These are phyloP conservation scores for Leishmania aethiopica DNA, from an alignment of 208 protist genomes.

Conservation along the genomic window DNA sequence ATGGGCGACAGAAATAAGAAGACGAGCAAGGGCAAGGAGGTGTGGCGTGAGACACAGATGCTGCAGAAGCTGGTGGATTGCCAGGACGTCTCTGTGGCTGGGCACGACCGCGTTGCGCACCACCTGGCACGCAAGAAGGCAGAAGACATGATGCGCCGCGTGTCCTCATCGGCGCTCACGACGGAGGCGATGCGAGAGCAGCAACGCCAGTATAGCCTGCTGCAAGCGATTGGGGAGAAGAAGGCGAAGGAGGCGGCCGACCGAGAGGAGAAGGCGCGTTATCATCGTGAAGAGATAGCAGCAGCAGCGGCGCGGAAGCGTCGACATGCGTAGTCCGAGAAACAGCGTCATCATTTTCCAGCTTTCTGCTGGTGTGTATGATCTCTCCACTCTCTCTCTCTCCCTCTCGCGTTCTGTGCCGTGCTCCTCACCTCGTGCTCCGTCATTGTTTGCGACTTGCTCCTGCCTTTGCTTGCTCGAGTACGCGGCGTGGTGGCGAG, in stretches of 20 bases:
- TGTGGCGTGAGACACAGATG: constrained; percentile 32
- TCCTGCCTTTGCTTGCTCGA: too few species aligned
- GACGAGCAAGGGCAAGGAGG: background rate
- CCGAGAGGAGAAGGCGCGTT: constrained; percentile 27
- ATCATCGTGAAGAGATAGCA: constrained; percentile 22
- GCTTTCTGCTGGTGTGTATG: background rate
- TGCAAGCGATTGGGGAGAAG: constrained; percentile 34
- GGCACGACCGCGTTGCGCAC: constrained; percentile 43
- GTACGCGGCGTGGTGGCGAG: background rate
- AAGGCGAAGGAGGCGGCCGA: constrained; percentile 33
- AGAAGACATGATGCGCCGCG: constrained; percentile 51
- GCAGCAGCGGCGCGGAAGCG: constrained; percentile 16
- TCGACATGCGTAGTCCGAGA: background rate
- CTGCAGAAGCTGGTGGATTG: constrained; percentile 66
- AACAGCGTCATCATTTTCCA: background rate
- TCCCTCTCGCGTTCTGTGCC: background rate
- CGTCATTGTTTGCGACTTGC: too few species aligned
- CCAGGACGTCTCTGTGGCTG: constrained; percentile 40
- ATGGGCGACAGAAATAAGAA: background rate
- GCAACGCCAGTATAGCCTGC: constrained; percentile 41
- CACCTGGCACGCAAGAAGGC: constrained; percentile 60
- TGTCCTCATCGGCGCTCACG: constrained; percentile 21
- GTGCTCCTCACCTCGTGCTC: too few species aligned
- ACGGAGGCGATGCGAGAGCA: constrained; percentile 26
- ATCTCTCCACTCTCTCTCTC: background rate